phyloP scores from a whole-genome alignment of 1,284 basidiomycete genomes.

The Uromyces viciae-fabae region DNA sequence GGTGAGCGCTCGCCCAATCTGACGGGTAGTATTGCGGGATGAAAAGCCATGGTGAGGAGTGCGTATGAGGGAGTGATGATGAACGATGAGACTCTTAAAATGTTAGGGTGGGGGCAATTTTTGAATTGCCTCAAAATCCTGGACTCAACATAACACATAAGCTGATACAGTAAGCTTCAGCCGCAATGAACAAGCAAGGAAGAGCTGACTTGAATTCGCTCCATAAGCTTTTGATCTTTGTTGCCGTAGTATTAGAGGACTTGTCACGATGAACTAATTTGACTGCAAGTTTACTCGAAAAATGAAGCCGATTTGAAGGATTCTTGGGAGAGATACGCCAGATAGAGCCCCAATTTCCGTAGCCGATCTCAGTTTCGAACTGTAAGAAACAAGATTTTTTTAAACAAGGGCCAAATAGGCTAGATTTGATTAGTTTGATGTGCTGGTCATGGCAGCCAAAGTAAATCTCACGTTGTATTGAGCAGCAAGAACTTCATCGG shows the following conservation, averaged over 20 bases:
- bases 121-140: slow-evolving; percentile 61
- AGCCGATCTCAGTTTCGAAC: slow-evolving; percentile 35
- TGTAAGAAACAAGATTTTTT: neutral
- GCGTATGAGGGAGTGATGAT: slow-evolving; percentile 85
- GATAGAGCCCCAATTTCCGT: slow-evolving; percentile 31
- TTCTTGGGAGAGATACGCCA: slow-evolving; percentile 19
- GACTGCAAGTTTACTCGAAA: slow-evolving; percentile 63
- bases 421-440: neutral
- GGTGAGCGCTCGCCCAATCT: slow-evolving; percentile 70
- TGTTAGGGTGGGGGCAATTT: slow-evolving; percentile 57
- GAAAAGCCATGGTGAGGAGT: slow-evolving; percentile 68
- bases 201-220: slow-evolving; percentile 49
- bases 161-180: slow-evolving; percentile 44
- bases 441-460: neutral
- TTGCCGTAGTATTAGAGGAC: slow-evolving; percentile 73
- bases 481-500: slow-evolving; percentile 25
- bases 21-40: slow-evolving; percentile 70
- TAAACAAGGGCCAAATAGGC: neutral
- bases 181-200: slow-evolving; percentile 11
- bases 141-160: slow-evolving; percentile 57
- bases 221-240: slow-evolving; percentile 69
- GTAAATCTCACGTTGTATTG: slow-evolving; percentile 27
- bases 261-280: slow-evolving; percentile 77
- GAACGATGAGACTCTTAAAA: slow-evolving; percentile 86
- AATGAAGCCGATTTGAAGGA: neutral